Evolutionary conservation across 2,329 filamentous ascomycete genomes (phyloP).

Genomic region (Alternaria rosae): DNA sequence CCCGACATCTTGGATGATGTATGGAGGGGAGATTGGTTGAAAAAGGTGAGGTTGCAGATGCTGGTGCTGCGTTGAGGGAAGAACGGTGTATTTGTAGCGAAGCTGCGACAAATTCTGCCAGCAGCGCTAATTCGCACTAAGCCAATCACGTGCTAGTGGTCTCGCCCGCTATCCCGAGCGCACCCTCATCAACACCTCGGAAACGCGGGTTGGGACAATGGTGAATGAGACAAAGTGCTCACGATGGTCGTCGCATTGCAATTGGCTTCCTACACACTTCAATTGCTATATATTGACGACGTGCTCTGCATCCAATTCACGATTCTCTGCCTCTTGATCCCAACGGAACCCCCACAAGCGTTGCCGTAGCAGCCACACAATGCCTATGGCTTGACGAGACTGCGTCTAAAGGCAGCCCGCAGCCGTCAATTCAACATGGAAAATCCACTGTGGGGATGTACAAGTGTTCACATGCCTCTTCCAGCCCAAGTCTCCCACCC

Average conservation of each 20-base stretch:
- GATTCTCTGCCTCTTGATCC: not conserved
- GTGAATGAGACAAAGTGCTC: not conserved
- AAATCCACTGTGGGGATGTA: constrained; percentile 28
- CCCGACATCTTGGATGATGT: constrained; percentile 20
- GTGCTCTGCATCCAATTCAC: not conserved
- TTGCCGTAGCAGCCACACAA: constrained; percentile 33
- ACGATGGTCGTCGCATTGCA: not conserved
- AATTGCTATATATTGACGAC: not conserved
- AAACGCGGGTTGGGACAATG: constrained; percentile 19
- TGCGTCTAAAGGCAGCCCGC: constrained; percentile 20
- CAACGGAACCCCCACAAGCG: constrained; percentile 13
- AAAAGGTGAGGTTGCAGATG: constrained; percentile 26
- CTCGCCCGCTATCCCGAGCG: constrained; percentile 28
- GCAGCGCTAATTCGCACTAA: constrained; percentile 36
- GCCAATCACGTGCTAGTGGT: constrained; percentile 19
- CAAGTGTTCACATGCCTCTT: constrained; percentile 35
- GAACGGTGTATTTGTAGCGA: constrained; percentile 34
- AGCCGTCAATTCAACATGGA: constrained; percentile 16
- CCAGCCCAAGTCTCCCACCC: constrained; percentile 16
- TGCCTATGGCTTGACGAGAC: constrained; percentile 19
- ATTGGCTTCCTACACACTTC: accelerated
- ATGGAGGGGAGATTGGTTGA: constrained; percentile 31
- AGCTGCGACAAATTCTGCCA: constrained; percentile 31
- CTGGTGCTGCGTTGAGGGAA: constrained; percentile 27
- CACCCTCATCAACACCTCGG: constrained; percentile 33